Evolutionary conservation across 768 basidiomycete species (phyloP).

Genomic region (Tulasnella sp.): DNA sequence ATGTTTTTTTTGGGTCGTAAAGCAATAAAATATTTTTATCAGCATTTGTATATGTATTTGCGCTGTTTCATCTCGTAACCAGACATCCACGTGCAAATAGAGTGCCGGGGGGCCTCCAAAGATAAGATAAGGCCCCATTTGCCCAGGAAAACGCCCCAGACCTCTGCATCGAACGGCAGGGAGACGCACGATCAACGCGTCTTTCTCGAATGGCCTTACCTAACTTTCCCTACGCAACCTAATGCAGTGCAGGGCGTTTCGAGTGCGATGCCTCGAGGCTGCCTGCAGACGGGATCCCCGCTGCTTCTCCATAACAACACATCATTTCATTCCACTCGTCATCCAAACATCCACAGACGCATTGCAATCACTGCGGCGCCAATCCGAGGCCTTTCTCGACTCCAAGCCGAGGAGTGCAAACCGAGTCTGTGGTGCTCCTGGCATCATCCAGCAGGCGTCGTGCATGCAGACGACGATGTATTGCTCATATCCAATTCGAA

Average conservation of each 20-base stretch:
- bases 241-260: background rate
- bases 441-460: background rate
- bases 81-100: background rate
- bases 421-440: background rate
- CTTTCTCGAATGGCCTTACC: too few species aligned
- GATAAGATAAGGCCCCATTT: background rate
- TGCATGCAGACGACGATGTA: background rate
- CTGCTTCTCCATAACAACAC: conserved; percentile 11
- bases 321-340: conserved; percentile 3
- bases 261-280: background rate
- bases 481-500: background rate
- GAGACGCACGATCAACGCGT: background rate
- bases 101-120: background rate
- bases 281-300: conserved; percentile 1
- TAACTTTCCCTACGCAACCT: background rate
- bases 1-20: background rate
- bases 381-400: too few species aligned
- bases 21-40: background rate
- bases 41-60: background rate
- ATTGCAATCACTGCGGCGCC: background rate
- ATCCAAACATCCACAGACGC: background rate
- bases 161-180: background rate
- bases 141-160: background rate
- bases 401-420: background rate
- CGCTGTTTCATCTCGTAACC: background rate